Conservation (phyloP, 495 filamentous ascomycete genomes). For the Penicillium lividum region DNA sequence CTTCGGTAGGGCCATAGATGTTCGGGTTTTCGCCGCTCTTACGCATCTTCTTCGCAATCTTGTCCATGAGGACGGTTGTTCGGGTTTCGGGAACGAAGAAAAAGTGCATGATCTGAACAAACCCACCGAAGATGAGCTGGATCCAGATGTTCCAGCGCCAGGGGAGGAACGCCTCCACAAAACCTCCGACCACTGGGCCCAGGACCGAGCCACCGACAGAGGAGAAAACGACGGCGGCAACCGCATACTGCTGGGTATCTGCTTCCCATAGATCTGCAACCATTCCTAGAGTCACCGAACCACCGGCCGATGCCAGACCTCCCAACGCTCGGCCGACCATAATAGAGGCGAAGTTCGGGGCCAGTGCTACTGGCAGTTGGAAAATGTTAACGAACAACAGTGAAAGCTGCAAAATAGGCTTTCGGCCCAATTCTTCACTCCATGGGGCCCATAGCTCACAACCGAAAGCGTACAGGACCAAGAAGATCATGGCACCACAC, state of each 20-base stretch:
- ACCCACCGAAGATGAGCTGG: conserved; percentile 71
- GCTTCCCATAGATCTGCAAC: conserved; percentile 78
- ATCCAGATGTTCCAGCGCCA: conserved; percentile 85
- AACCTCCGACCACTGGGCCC: conserved; percentile 78
- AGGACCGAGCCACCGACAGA: conserved; percentile 77
- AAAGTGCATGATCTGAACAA: conserved; percentile 65
- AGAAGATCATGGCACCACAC: conserved; percentile 67
- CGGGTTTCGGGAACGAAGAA: conserved; percentile 62
- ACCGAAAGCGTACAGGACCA: conserved; percentile 74
- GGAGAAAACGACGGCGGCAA: conserved; percentile 73
- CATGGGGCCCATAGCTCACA: conserved; percentile 84
- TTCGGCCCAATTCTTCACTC: conserved; percentile 75
- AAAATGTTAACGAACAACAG: conserved; percentile 73
- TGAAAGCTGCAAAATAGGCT: conserved; percentile 68
- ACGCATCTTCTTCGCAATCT: conserved; percentile 56
- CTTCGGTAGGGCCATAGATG: conserved; percentile 65
- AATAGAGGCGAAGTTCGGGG: conserved; percentile 67
- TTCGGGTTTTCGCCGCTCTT: conserved; percentile 53
- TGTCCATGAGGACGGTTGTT: conserved; percentile 60
- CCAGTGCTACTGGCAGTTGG: conserved; percentile 69
- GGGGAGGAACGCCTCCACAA: conserved; percentile 61
- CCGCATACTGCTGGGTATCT: conserved; percentile 65
- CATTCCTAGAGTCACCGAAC: conserved; percentile 81
- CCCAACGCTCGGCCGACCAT: conserved; percentile 66
- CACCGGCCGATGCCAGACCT: conserved; percentile 72